A percentile compares a stretch with the other conserved stretches of the same genome.
Conservation (phyloP, 192 early-diverging fungal genomes). For the Coemansia sp. region DNA sequence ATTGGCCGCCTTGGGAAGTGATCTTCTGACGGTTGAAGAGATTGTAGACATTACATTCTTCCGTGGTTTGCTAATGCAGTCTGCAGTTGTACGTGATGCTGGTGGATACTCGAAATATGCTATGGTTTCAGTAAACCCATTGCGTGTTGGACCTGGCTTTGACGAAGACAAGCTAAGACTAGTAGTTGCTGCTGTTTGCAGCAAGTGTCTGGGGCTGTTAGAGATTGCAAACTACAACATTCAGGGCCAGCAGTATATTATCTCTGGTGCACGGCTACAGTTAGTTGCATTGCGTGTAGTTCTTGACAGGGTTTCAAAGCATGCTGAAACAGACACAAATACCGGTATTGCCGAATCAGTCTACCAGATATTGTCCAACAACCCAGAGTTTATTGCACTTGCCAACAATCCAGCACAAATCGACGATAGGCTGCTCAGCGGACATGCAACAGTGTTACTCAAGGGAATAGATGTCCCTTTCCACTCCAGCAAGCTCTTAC, state of each 20-base stretch:
- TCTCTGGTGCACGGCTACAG: slow-evolving; percentile 76
- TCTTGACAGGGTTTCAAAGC: no score
- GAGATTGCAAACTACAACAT: slow-evolving; percentile 97
- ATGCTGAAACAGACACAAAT: slow-evolving; percentile 67
- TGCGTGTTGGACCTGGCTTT: slow-evolving; percentile 57
- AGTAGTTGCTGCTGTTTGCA: slow-evolving; percentile 45
- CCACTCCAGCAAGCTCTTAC: slow-evolving; percentile 79
- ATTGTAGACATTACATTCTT: slow-evolving; percentile 11
- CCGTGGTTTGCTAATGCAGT: slow-evolving; percentile 86
- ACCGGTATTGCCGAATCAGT: not conserved
- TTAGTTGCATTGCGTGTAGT: slow-evolving; percentile 78
- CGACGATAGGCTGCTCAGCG: not conserved
- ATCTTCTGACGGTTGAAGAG: not conserved
- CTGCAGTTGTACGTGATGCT: slow-evolving; percentile 77
- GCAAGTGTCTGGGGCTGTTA: slow-evolving; percentile 67
- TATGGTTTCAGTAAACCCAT: slow-evolving; percentile 92
- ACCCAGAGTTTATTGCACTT: not conserved
- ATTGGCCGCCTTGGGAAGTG: slow-evolving; percentile 27
- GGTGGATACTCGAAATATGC: slow-evolving; percentile 84
- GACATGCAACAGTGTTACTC: slow-evolving; percentile 80
- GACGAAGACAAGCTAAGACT: slow-evolving; percentile 64
- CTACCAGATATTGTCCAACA: slow-evolving; percentile 47
- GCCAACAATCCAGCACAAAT: not conserved
- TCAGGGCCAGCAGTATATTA: slow-evolving; percentile 91
- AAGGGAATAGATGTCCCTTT: slow-evolving; percentile 94